phyloP scores from a whole-genome alignment of 441 rosid species.

The Erysimum cheiri region DNA sequence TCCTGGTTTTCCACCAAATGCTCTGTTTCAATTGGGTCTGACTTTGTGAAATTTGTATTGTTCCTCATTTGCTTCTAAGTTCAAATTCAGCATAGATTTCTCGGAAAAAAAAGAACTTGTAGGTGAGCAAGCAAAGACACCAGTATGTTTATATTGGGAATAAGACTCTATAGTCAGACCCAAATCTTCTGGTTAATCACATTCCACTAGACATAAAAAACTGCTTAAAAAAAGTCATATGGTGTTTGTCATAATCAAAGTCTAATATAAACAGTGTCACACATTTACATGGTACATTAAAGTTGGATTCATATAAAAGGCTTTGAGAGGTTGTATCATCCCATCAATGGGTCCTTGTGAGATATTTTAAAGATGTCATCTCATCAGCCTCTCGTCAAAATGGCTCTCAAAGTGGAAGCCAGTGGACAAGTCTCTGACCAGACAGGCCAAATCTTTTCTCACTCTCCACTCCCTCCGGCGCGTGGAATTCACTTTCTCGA shows the following conservation, averaged over 20 bases:
- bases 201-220: constrained; percentile 19
- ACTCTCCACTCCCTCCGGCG: constrained; percentile 22
- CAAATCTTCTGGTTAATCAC: constrained; percentile 15
- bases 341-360: constrained; percentile 37
- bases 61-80: not conserved
- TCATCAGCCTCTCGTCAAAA: constrained; percentile 40
- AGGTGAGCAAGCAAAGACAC: not conserved
- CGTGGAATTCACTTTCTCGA: constrained; percentile 29
- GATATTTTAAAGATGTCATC: constrained; percentile 33
- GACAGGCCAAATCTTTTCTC: constrained; percentile 27
- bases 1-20: no score
- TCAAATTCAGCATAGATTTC: not conserved
- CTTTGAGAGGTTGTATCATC: constrained; percentile 30
- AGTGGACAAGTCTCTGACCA: constrained; percentile 37
- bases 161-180: constrained; percentile 14
- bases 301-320: constrained; percentile 14
- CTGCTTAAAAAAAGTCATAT: not conserved
- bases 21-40: no score
- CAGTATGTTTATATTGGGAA: not conserved
- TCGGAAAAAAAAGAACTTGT: not conserved
- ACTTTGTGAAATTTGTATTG: not conserved
- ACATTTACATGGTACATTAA: constrained; percentile 35
- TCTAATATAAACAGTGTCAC: constrained; percentile 28
- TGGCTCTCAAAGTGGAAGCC: constrained; percentile 45
- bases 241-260: constrained; percentile 15